Base-by-base conservation (phyloP, 2,329 filamentous ascomycete genomes). In the Aphanoascus verrucosus region DNA sequence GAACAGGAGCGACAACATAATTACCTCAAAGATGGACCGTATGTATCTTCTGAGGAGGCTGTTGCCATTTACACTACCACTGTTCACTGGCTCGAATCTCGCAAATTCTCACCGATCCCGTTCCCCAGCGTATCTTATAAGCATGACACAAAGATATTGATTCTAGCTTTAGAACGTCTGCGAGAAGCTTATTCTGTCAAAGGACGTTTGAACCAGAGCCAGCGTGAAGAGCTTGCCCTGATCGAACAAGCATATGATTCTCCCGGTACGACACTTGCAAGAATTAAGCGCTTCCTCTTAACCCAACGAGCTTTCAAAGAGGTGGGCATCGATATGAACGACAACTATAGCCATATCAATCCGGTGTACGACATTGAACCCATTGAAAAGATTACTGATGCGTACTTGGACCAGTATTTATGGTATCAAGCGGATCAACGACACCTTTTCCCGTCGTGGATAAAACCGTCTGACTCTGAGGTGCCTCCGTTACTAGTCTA, bases 41-140 rank as follows among this genome's bases (percentile, higher is more conserved):
- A 98, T 59, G 91, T 98, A 35, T 97, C 93, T 1, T 96, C 93
- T 0, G 94, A 98, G 69, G 93, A 98, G 70, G 93, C 90, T 58
- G 94, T 98, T 52, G 94, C 93, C 7, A 98, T 98, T 59, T 98
- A 97, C 72, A 98, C 93, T 0, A 97, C 93, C 0, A 96, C 93
- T 56, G 93, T 98, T 6, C 94, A 98, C 69, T 98, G 93, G 93
- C 78, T 98, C 1, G 93, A 98, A 71, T 96, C 93, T 14, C 82
- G 94, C 61, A 98, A 98, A 70, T 98, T 96, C 68, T 94, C 94
- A 38, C 94, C 93, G 0, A 98, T 98, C 63, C 94, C 94, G 0
- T 98, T 98, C 78, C 93, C 93, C 0, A 95, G 89, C 67, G 93
- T 98, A 40, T 97, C 91, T 1, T 98, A 98, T 77, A 98, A 98